A percentile compares a stretch with the other conserved stretches of the same genome.
Evolutionary conservation across 2,329 filamentous ascomycete genomes (phyloP).

Genomic region (Cladophialophora exuberans): DNA sequence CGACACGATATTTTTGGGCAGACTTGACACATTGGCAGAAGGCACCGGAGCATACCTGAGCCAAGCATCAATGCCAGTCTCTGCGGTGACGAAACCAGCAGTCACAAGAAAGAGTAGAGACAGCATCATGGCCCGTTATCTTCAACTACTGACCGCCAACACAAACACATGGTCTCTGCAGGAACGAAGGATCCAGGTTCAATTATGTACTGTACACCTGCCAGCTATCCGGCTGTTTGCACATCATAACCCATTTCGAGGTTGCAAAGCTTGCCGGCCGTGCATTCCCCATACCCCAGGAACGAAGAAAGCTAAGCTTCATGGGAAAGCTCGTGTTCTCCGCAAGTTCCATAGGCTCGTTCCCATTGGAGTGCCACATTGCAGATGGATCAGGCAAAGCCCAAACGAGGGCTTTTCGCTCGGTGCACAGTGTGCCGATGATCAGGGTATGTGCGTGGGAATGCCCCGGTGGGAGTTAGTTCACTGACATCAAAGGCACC

Average conservation of each 20-base stretch:
- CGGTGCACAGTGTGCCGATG: conserved; percentile 16
- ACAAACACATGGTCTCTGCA: not conserved
- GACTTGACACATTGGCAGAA: conserved; percentile 39
- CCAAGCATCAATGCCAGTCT: conserved; percentile 66
- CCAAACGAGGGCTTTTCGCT: no score
- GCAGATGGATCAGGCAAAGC: no score
- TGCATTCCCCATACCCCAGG: conserved; percentile 13
- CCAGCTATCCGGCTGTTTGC: conserved; percentile 6
- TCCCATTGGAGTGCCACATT: not conserved
- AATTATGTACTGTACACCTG: not conserved
- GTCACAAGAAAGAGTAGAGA: conserved; percentile 9
- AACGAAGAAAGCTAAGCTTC: conserved; percentile 3
- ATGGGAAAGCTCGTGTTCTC: conserved; percentile 8
- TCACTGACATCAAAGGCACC: conserved; percentile 12
- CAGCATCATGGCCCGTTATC: conserved; percentile 12
- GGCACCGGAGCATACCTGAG: conserved; percentile 64
- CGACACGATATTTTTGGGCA: conserved; percentile 56
- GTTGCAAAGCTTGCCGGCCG: not conserved
- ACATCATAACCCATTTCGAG: not conserved
- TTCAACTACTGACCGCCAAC: not conserved
- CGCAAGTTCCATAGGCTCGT: conserved; percentile 10
- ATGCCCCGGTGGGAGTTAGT: conserved; percentile 5
- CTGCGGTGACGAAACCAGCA: conserved; percentile 44
- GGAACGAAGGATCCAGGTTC: not conserved
- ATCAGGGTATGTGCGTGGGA: no score